Conservation (phyloP, 331 rosid genomes). For the Prunus yedoensis region DNA sequence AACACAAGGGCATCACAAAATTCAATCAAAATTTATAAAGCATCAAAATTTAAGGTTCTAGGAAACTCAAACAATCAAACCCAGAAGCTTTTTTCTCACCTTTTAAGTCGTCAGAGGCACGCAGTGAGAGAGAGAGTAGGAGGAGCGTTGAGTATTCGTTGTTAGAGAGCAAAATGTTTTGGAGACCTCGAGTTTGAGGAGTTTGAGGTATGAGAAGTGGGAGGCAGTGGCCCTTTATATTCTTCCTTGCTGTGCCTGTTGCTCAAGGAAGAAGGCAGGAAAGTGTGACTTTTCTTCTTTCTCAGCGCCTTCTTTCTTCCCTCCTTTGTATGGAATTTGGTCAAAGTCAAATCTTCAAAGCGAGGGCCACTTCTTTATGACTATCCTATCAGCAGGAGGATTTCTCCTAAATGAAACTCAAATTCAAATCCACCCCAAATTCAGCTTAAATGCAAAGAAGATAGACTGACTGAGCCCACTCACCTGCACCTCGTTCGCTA, state of each 20-base stretch:
- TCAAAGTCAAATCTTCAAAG: conserved; percentile 91
- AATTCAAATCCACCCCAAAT: conserved; percentile 30
- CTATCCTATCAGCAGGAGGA: neutral
- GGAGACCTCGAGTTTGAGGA: conserved; percentile 22
- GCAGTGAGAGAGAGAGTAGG: neutral
- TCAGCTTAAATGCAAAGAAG: neutral
- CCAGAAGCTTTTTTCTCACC: conserved; percentile 10
- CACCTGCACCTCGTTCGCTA: neutral
- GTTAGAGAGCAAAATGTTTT: conserved; percentile 10
- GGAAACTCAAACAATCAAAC: conserved; percentile 3
- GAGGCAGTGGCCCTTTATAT: conserved; percentile 27
- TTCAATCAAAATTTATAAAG: neutral
- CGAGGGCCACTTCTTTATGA: conserved; percentile 29
- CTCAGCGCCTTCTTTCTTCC: conserved; percentile 40
- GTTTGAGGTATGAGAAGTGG: conserved; percentile 22
- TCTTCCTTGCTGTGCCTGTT: neutral
- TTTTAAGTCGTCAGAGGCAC: neutral
- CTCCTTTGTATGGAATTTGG: conserved; percentile 20
- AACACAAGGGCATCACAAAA: neutral
- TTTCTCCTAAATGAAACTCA: conserved; percentile 31
- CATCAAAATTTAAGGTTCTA: too few species aligned
- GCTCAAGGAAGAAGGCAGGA: conserved; percentile 64
- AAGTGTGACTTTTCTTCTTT: conserved; percentile 88
- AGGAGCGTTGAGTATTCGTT: neutral
- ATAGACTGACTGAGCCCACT: neutral